Percentiles rank a stretch among this genome's conserved stretches.
These are phyloP conservation scores for Fusarium sp. DNA, from an alignment of 2,329 filamentous ascomycete species.

Conservation along the genomic window DNA sequence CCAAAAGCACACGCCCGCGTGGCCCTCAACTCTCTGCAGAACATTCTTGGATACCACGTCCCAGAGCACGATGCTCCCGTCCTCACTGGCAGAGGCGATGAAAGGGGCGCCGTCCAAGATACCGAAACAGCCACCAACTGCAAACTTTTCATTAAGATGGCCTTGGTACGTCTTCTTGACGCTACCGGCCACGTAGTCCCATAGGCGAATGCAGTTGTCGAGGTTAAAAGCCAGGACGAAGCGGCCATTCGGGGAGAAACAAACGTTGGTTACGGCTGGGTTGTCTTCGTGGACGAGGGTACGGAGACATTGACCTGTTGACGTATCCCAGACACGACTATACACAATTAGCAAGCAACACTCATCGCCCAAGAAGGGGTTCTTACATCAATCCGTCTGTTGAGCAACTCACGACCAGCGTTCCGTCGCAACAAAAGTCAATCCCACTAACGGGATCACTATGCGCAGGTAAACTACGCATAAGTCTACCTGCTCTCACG, in stretches of 20 bases:
- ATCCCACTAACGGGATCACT: constrained; percentile 95
- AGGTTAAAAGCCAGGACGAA: constrained; percentile 93
- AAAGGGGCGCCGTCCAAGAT: constrained; percentile 66
- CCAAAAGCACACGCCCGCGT: constrained; percentile 73
- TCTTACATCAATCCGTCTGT: constrained; percentile 88
- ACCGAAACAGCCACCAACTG: constrained; percentile 87
- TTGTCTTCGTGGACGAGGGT: constrained; percentile 98
- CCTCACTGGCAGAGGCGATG: constrained; percentile 86
- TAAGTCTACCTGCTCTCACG: constrained; percentile 85
- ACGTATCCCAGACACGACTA: constrained; percentile 93
- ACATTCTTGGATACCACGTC: constrained; percentile 88
- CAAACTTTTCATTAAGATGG: constrained; percentile 85
- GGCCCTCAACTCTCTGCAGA: constrained; percentile 72
- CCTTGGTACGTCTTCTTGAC: constrained; percentile 99
- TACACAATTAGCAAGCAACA: constrained; percentile 26
- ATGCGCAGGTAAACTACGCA: constrained; percentile 93
- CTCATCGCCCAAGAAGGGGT: neutral
- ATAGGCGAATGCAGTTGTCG: constrained; percentile 89
- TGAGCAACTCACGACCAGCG: constrained; percentile 89
- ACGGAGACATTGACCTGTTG: constrained; percentile 92
- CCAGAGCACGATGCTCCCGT: constrained; percentile 88
- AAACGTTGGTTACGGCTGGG: constrained; percentile 86
- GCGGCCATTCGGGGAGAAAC: constrained; percentile 93
- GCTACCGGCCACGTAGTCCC: constrained; percentile 92
- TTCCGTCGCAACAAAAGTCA: constrained; percentile 93